Conservation (phyloP, 805 yeast genomes). For the Metschnikowia cubensis region DNA sequence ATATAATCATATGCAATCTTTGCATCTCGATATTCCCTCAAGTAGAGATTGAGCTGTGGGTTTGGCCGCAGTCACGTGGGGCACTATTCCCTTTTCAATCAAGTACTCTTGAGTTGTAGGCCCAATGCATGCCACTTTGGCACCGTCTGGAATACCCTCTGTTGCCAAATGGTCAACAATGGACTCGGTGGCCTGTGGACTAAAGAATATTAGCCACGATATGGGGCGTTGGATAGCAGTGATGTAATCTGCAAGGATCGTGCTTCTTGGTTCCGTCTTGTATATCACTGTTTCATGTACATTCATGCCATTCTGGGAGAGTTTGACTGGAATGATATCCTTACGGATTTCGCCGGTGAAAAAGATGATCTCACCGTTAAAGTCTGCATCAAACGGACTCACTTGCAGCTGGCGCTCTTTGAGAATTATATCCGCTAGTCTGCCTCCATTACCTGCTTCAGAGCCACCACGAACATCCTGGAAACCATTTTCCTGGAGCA, state of each 20-base stretch:
- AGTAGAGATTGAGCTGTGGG: slow-evolving; percentile 67
- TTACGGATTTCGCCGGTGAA: slow-evolving; percentile 84
- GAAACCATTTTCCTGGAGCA: slow-evolving; percentile 62
- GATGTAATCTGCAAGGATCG: slow-evolving; percentile 40
- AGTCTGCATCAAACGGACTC: not conserved
- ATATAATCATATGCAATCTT: not conserved
- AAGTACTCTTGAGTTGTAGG: slow-evolving; percentile 81
- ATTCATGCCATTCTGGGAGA: slow-evolving; percentile 40
- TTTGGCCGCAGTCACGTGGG: slow-evolving; percentile 60
- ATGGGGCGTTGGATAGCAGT: slow-evolving; percentile 8
- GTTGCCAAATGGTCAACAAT: slow-evolving; percentile 46
- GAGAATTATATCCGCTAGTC: slow-evolving; percentile 61
- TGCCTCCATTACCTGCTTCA: slow-evolving; percentile 76
- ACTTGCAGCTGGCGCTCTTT: slow-evolving; percentile 23
- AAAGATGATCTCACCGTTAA: slow-evolving; percentile 45
- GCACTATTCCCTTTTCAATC: slow-evolving; percentile 45
- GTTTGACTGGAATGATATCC: slow-evolving; percentile 70
- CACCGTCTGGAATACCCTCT: slow-evolving; percentile 10
- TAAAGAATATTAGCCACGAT: slow-evolving; percentile 78
- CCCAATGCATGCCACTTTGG: slow-evolving; percentile 77
- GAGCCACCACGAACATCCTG: slow-evolving; percentile 64
- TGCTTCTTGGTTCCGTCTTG: slow-evolving; percentile 52
- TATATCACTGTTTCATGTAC: slow-evolving; percentile 65
- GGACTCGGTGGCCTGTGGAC: slow-evolving; percentile 80
- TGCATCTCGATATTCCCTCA: slow-evolving; percentile 27